A percentile compares a stretch with the other conserved stretches of the same genome.
phyloP scores from a whole-genome alignment of 1,284 basidiomycete genomes.

The Cryptococcus amylolentus region DNA sequence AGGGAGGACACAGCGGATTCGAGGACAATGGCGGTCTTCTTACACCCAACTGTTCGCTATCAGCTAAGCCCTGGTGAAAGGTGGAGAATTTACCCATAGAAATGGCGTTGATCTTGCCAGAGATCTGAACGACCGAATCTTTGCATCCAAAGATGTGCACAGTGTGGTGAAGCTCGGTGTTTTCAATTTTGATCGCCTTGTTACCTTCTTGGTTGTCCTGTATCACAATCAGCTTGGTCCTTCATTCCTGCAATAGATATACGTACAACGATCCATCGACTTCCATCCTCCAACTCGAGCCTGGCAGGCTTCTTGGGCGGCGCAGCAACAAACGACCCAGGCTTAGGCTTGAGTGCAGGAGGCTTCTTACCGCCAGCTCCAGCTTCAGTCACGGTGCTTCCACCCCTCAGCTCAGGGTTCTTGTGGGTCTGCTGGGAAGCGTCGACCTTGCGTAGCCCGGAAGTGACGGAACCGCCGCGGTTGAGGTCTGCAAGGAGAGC shows the following conservation, averaged over 20 bases:
- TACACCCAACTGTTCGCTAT: constrained; percentile 68
- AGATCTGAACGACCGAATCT: constrained; percentile 77
- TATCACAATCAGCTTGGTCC: background rate
- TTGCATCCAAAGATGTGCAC: constrained; percentile 92
- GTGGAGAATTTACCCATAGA: constrained; percentile 65
- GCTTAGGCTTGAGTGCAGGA: constrained; percentile 60
- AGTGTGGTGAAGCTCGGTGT: constrained; percentile 76
- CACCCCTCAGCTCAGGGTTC: constrained; percentile 78
- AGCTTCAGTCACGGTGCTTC: constrained; percentile 60
- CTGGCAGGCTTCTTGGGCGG: constrained; percentile 86
- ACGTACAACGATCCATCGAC: constrained; percentile 87
- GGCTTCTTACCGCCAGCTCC: constrained; percentile 32
- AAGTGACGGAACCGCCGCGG: constrained; percentile 84
- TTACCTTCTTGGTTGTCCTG: constrained; percentile 95
- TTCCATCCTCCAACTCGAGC: constrained; percentile 77
- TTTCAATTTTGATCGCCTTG: constrained; percentile 66
- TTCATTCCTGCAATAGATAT: background rate
- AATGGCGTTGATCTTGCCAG: constrained; percentile 94
- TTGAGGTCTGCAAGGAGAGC: constrained; percentile 94
- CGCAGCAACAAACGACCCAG: constrained; percentile 56
- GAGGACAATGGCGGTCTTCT: constrained; percentile 81
- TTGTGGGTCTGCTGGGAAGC: constrained; percentile 98
- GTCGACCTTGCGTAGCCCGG: constrained; percentile 88
- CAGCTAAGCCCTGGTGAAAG: background rate
- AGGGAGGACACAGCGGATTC: constrained; percentile 87